A percentile compares a stretch with the other conserved stretches of the same genome.
Conservation (phyloP, 2,329 filamentous ascomycete genomes). For the Neonectria coccinea region DNA sequence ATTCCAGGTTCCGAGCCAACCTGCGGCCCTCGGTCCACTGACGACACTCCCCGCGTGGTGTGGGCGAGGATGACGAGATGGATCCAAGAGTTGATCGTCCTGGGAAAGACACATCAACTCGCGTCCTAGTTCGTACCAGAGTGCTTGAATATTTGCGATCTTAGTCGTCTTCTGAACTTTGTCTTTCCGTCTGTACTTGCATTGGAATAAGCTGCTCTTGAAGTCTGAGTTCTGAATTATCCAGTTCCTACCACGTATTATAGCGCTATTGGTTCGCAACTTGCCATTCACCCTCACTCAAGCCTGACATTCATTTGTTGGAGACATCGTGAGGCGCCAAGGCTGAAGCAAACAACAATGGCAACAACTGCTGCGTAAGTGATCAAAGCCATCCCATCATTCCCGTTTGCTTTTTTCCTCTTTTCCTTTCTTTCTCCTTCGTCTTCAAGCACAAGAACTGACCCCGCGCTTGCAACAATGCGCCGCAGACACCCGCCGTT, state of each 20-base stretch:
- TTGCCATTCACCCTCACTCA: neutral
- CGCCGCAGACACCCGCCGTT: conserved; percentile 37
- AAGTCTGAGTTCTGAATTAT: neutral
- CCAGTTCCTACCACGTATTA: neutral
- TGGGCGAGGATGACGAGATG: neutral
- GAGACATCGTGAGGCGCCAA: conserved; percentile 8
- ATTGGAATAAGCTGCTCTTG: neutral
- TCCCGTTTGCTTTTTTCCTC: neutral
- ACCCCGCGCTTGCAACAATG: conserved; percentile 5
- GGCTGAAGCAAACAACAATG: conserved; percentile 19
- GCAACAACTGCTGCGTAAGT: conserved; percentile 17
- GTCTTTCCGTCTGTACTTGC: neutral
- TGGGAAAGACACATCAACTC: no score
- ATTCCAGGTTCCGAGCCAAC: neutral
- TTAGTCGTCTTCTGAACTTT: neutral
- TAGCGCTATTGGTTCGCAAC: neutral
- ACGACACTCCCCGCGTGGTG: conserved; percentile 3
- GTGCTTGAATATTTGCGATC: neutral
- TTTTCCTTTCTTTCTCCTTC: neutral
- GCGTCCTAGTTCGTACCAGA: no score
- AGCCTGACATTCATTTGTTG: neutral
- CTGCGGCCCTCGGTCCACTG: conserved; percentile 16
- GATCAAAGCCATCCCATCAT: neutral
- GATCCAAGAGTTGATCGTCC: neutral
- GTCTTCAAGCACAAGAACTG: neutral